Percentiles rank a stretch among this genome's conserved stretches.
Evolutionary conservation across 352 stramenopile genomes (phyloP).

Genomic region (Thalassiosira tumida): DNA sequence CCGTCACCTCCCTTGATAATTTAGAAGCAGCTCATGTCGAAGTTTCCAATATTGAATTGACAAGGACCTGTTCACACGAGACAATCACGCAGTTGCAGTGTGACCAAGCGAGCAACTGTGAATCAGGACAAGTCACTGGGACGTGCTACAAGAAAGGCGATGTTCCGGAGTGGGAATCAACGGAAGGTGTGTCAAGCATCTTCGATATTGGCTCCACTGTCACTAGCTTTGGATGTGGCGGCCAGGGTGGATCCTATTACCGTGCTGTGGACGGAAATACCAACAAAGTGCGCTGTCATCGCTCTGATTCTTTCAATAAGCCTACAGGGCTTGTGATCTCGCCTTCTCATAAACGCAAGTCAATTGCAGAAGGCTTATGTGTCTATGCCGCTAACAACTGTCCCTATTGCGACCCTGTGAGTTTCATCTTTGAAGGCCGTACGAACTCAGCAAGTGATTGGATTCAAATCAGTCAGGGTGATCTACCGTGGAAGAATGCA

Average conservation of each 20-base stretch:
- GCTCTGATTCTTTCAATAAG: neutral
- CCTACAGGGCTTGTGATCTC: slow-evolving; percentile 57
- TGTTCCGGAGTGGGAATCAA: slow-evolving; percentile 65
- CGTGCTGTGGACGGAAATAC: slow-evolving; percentile 53
- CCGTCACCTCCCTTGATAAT: slow-evolving; percentile 62
- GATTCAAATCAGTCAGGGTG: slow-evolving; percentile 63
- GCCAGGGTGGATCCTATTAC: neutral
- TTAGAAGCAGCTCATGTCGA: slow-evolving; percentile 8
- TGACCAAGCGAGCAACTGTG: slow-evolving; percentile 75
- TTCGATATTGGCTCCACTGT: slow-evolving; percentile 68
- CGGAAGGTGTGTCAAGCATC: slow-evolving; percentile 36
- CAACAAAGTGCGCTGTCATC: slow-evolving; percentile 31
- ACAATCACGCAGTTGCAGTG: slow-evolving; percentile 69
- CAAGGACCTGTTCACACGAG: slow-evolving; percentile 43
- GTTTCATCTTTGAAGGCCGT: slow-evolving; percentile 68
- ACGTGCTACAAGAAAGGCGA: slow-evolving; percentile 67
- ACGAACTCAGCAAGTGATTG: slow-evolving; percentile 24
- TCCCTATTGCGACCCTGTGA: slow-evolving; percentile 56
- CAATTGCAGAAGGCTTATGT: slow-evolving; percentile 56
- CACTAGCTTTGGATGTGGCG: slow-evolving; percentile 61
- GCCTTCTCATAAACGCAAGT: slow-evolving; percentile 50
- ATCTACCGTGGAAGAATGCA: slow-evolving; percentile 64
- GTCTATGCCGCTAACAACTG: slow-evolving; percentile 61
- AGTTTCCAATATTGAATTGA: slow-evolving; percentile 68
- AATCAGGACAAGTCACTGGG: slow-evolving; percentile 52